Conservation (phyloP, 805 yeast species). For the Ogataea salicorniae region DNA sequence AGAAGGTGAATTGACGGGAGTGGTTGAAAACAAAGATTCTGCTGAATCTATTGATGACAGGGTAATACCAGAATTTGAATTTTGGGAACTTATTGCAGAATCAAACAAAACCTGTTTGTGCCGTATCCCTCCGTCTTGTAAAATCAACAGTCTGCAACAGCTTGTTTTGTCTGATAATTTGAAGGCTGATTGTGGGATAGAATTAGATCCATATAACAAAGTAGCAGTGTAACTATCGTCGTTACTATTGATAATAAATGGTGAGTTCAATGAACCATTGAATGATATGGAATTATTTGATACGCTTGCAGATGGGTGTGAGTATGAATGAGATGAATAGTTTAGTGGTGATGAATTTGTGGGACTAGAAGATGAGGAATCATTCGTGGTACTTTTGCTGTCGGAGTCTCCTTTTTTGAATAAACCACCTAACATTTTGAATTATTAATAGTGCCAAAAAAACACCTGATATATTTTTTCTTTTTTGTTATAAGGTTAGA, state of each 20-base stretch:
- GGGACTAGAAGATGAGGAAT: neutral
- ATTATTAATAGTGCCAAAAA: neutral
- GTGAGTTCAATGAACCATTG: neutral
- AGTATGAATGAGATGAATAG: neutral
- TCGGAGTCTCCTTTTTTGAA: conserved; percentile 15
- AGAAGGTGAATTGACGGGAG: neutral
- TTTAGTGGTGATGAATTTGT: neutral
- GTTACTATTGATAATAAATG: conserved; percentile 11
- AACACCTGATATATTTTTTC: too few species aligned
- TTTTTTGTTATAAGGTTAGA: too few species aligned
- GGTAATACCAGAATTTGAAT: conserved; percentile 1
- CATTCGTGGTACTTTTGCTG: neutral
- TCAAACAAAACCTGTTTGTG: conserved; percentile 47
- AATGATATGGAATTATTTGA: too few species aligned
- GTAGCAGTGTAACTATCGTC: conserved; percentile 43
- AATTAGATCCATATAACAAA: conserved; percentile 39
- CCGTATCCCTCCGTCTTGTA: conserved; percentile 48
- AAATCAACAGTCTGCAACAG: conserved; percentile 38
- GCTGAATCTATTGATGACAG: neutral
- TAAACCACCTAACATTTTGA: conserved; percentile 19
- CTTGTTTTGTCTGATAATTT: conserved; percentile 20
- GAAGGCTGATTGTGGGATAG: conserved; percentile 14
- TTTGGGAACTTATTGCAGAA: conserved; percentile 26
- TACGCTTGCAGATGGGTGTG: neutral
- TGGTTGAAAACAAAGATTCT: neutral